phyloP scores from a whole-genome alignment of 2,329 filamentous ascomycete species.

The Coleophoma cylindrospora region DNA sequence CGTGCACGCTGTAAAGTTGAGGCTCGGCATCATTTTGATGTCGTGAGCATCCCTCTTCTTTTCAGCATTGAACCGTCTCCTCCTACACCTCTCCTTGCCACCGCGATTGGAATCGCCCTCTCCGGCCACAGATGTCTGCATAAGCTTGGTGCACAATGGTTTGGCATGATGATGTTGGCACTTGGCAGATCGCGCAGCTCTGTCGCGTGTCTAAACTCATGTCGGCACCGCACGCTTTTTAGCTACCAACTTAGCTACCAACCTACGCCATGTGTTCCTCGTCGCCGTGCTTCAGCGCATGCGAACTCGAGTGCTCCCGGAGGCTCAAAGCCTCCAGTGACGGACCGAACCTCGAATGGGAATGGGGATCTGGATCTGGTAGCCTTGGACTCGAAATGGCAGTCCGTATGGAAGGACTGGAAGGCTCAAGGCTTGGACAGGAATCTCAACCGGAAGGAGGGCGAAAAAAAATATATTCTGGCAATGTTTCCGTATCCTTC shows the following conservation, averaged over 20 bases:
- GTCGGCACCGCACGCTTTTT: not conserved
- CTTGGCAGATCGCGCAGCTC: not conserved
- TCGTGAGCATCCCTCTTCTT: not conserved
- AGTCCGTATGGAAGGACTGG: slow-evolving; percentile 10
- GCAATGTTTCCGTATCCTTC: slow-evolving; percentile 95
- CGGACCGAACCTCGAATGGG: no score
- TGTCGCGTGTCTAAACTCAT: not conserved
- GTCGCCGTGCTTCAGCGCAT: no score
- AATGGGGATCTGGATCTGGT: slow-evolving; percentile 13
- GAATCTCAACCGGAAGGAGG: not conserved
- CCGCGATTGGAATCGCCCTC: no score
- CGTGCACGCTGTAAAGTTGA: not conserved
- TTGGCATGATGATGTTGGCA: not conserved
- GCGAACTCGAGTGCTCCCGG: no score
- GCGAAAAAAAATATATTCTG: slow-evolving; percentile 61
- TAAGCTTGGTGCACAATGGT: not conserved
- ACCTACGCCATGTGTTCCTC: not conserved
- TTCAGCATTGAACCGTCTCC: no score
- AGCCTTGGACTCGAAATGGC: slow-evolving; percentile 22
- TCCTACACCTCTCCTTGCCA: no score
- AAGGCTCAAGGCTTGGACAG: not conserved
- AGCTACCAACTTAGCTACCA: not conserved
- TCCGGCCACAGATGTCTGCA: not conserved
- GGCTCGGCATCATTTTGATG: not conserved
- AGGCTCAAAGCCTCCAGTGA: no score